Evolutionary conservation across 202 grass and related monocot genomes (phyloP).

Genomic region (Setaria italica): DNA sequence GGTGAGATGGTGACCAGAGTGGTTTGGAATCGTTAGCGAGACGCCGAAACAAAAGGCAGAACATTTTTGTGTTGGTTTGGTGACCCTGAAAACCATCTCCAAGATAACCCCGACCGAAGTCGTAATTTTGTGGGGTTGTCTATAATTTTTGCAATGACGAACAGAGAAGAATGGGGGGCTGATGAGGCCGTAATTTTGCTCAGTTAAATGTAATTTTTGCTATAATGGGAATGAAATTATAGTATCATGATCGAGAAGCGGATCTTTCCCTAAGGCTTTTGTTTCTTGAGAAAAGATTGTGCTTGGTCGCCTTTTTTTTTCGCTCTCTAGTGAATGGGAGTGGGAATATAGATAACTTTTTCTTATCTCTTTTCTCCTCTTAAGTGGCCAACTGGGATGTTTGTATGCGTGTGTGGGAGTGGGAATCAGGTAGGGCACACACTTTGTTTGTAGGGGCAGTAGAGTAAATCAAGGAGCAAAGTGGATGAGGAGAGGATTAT

Average conservation of each 20-base stretch:
- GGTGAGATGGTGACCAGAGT: conserved; percentile 24
- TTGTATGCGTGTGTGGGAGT: background rate
- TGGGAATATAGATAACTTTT: conserved; percentile 52
- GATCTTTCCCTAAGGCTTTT: conserved; percentile 26
- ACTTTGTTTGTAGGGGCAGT: conserved; percentile 23
- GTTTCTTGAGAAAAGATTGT: conserved; percentile 49
- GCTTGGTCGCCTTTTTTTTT: conserved; percentile 43
- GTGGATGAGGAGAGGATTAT: conserved; percentile 46
- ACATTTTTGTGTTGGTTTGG: conserved; percentile 56
- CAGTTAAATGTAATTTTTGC: conserved; percentile 29
- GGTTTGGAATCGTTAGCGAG: conserved; percentile 30
- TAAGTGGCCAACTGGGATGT: conserved; percentile 39
- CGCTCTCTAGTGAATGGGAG: conserved; percentile 53
- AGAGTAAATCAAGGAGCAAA: conserved; percentile 37
- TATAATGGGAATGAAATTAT: background rate
- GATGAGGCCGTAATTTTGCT: conserved; percentile 22
- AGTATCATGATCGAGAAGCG: conserved; percentile 9
- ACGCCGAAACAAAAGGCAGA: conserved; percentile 21
- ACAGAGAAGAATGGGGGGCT: background rate
- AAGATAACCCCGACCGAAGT: conserved; percentile 21
- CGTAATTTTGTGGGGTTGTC: conserved; percentile 40
- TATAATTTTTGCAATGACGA: conserved; percentile 48
- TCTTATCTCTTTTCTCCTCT: background rate
- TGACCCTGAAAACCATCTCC: background rate
- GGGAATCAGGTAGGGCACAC: conserved; percentile 57